These are phyloP conservation scores for Colletotrichum spaethianum DNA, from an alignment of 2,329 filamentous ascomycete species.

Conservation along the genomic window DNA sequence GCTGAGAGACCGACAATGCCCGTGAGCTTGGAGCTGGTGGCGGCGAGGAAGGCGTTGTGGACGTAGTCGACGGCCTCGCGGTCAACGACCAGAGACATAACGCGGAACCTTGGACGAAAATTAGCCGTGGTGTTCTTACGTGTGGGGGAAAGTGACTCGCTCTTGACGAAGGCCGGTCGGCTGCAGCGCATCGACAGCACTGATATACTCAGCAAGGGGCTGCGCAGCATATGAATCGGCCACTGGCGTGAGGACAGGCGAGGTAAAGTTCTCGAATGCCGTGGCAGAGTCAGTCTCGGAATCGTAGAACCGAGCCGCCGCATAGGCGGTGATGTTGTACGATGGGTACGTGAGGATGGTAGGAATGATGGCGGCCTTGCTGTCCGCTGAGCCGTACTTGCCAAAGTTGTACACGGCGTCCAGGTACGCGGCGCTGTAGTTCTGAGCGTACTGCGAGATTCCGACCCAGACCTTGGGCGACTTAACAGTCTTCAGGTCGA, in stretches of 20 bases:
- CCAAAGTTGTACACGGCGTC: conserved; percentile 43
- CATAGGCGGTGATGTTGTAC: conserved; percentile 38
- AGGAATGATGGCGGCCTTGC: conserved; percentile 42
- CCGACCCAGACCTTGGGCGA: conserved; percentile 34
- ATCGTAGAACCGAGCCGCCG: conserved; percentile 40
- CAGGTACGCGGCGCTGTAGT: conserved; percentile 33
- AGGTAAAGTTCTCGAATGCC: conserved; percentile 42
- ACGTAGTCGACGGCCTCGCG: conserved; percentile 37
- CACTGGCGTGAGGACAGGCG: conserved; percentile 35
- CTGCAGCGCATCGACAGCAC: conserved; percentile 38
- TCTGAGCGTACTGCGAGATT: conserved; percentile 34
- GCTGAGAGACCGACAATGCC: conserved; percentile 28
- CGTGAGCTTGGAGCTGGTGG: conserved; percentile 26
- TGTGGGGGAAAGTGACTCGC: neutral
- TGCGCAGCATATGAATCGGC: conserved; percentile 35
- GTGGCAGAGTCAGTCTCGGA: conserved; percentile 26
- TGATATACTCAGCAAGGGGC: conserved; percentile 37
- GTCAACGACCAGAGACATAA: conserved; percentile 38
- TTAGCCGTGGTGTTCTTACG: neutral
- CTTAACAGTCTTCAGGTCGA: conserved; percentile 45
- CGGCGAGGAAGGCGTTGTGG: conserved; percentile 35
- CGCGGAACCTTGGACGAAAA: conserved; percentile 32
- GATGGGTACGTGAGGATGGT: conserved; percentile 40
- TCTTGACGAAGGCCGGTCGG: conserved; percentile 41
- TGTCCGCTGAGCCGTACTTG: conserved; percentile 34